phyloP scores from a whole-genome alignment of 805 yeast genomes.

The Kockiozyma suomiensis region DNA sequence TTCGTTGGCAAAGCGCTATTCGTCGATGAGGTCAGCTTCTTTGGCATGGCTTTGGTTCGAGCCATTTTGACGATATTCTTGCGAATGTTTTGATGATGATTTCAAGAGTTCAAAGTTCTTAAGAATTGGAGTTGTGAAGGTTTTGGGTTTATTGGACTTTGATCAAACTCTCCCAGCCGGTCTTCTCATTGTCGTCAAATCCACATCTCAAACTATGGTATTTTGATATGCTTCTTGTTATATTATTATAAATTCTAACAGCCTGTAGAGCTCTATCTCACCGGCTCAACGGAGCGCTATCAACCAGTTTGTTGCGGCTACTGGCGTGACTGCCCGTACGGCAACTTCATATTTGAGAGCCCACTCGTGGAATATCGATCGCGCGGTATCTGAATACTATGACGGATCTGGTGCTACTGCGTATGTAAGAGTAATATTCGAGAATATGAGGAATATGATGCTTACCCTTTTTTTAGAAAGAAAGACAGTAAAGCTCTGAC shows the following conservation, averaged over 20 bases:
- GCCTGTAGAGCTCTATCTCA: slow-evolving; percentile 15
- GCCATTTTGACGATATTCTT: slow-evolving; percentile 4
- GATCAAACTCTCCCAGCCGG: background rate
- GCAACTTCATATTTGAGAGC: slow-evolving; percentile 22
- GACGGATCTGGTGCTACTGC: slow-evolving; percentile 17
- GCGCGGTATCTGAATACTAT: slow-evolving; percentile 44
- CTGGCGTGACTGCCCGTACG: slow-evolving; percentile 22
- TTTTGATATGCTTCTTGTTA: background rate
- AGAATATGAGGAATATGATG: background rate
- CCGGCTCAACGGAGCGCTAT: slow-evolving; percentile 21
- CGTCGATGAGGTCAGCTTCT: background rate
- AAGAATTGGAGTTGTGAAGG: background rate
- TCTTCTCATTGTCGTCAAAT: background rate
- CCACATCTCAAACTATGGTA: background rate
- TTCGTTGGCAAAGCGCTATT: too few species aligned
- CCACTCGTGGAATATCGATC: slow-evolving; percentile 39
- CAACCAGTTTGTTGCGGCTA: slow-evolving; percentile 22
- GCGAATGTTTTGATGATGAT: background rate
- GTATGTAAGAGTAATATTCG: background rate
- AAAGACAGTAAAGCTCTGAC: slow-evolving; percentile 18
- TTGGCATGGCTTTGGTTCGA: slow-evolving; percentile 15
- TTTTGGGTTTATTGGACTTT: background rate
- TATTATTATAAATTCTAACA: background rate
- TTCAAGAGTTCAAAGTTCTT: background rate
- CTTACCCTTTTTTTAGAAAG: background rate